These are phyloP conservation scores for Cydonia oblonga DNA, from an alignment of 331 rosid species.

Conservation along the genomic window DNA sequence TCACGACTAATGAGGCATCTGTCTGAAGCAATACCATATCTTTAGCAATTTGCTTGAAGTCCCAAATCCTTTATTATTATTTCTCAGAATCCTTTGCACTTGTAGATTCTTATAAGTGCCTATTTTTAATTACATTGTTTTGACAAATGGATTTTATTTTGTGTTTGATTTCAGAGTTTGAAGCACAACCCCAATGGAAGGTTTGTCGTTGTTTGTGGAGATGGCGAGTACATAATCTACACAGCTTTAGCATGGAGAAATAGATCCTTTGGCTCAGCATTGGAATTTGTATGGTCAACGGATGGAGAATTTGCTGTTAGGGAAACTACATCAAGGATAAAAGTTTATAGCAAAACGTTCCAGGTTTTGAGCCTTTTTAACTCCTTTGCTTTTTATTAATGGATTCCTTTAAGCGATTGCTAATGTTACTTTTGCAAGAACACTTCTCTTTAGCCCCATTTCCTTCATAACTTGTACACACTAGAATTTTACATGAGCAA, in stretches of 20 bases:
- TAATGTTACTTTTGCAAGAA: neutral
- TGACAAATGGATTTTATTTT: neutral
- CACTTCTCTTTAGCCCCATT: neutral
- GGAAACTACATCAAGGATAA: slow-evolving; percentile 37
- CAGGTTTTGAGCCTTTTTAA: slow-evolving; percentile 17
- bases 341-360: slow-evolving; percentile 33
- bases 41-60: neutral
- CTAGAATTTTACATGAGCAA: neutral
- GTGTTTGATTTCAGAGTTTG: slow-evolving; percentile 24
- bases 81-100: neutral
- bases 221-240: slow-evolving; percentile 37
- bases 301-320: slow-evolving; percentile 47
- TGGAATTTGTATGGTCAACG: slow-evolving; percentile 40
- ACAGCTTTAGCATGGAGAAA: slow-evolving; percentile 46
- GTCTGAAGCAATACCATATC: neutral
- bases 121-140: neutral
- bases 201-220: slow-evolving; percentile 47
- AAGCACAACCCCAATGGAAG: slow-evolving; percentile 49
- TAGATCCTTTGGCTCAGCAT: slow-evolving; percentile 44
- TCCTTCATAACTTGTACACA: neutral
- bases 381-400: neutral
- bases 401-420: neutral
- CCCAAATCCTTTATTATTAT: neutral
- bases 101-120: neutral
- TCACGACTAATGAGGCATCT: neutral